phyloP scores from a whole-genome alignment of 2,329 filamentous ascomycete species.

The Sporothrix humicola region DNA sequence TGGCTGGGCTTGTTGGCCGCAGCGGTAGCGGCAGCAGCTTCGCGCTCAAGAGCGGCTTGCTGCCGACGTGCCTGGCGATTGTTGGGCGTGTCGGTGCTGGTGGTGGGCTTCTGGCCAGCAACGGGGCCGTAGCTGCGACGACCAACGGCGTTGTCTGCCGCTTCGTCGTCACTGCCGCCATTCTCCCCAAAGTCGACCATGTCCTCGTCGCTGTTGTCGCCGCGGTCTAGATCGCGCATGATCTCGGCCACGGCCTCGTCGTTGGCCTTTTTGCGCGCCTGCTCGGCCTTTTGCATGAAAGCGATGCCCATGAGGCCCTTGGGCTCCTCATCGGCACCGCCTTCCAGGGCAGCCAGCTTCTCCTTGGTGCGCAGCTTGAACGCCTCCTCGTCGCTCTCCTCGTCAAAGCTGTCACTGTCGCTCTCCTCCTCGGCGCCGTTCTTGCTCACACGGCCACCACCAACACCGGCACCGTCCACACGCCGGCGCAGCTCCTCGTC shows the following conservation, averaged over 20 bases:
- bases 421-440: constrained; percentile 53
- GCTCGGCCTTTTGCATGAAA: constrained; percentile 93
- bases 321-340: constrained; percentile 61
- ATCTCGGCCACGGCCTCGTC: constrained; percentile 75
- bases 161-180: constrained; percentile 32
- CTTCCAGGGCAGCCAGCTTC: constrained; percentile 51
- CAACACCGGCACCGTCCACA: constrained; percentile 69
- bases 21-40: background rate
- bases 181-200: constrained; percentile 53
- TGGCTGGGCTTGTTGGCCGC: background rate
- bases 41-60: background rate
- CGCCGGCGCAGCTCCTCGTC: constrained; percentile 82
- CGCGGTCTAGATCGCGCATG: constrained; percentile 72
- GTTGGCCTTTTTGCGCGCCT: constrained; percentile 76
- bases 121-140: constrained; percentile 36
- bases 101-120: background rate
- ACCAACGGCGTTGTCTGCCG: constrained; percentile 34
- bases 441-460: constrained; percentile 38
- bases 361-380: constrained; percentile 57
- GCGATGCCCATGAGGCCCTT: constrained; percentile 77
- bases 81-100: background rate
- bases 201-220: constrained; percentile 75
- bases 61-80: background rate
- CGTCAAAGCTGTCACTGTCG: constrained; percentile 57
- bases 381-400: constrained; percentile 61